Conservation (phyloP, 331 rosid species). For the Prunus yedoensis region DNA sequence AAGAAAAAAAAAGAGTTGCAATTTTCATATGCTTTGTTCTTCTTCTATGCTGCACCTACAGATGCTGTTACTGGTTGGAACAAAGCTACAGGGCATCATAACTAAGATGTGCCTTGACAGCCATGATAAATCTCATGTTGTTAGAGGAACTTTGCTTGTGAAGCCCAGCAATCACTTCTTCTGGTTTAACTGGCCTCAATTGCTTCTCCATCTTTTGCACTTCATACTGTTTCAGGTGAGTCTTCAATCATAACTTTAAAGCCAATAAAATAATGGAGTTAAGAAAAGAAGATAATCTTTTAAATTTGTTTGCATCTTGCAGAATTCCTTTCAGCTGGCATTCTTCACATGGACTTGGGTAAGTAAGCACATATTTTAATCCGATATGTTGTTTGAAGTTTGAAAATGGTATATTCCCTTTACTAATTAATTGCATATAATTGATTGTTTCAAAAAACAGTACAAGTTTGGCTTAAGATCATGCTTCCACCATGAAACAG, state of each 20-base stretch:
- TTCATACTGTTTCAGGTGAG: conserved; percentile 52
- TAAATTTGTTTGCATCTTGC: conserved; percentile 17
- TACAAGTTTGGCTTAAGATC: conserved; percentile 50
- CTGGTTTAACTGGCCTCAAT: conserved; percentile 57
- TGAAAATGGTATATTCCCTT: background rate
- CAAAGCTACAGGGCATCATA: conserved; percentile 57
- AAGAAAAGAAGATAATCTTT: background rate
- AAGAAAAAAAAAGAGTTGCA: background rate
- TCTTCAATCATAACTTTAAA: background rate
- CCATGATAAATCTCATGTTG: conserved; percentile 47
- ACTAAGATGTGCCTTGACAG: conserved; percentile 61
- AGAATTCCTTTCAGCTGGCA: conserved; percentile 59
- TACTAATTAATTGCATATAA: background rate
- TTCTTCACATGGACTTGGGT: conserved; percentile 63
- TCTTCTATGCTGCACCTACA: conserved; percentile 7
- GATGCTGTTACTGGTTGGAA: conserved; percentile 61
- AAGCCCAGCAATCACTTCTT: conserved; percentile 56
- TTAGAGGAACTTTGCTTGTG: conserved; percentile 58
- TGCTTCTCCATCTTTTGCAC: conserved; percentile 53
- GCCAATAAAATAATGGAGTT: background rate
- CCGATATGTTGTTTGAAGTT: background rate
- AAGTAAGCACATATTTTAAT: conserved; percentile 16
- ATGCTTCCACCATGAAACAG: conserved; percentile 54
- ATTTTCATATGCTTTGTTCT: background rate
- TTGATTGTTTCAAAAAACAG: conserved; percentile 21